Percentiles rank a stretch among this genome's conserved stretches.
Evolutionary conservation across 352 stramenopile genomes (phyloP).

Genomic region (Pythium guiyangense): DNA sequence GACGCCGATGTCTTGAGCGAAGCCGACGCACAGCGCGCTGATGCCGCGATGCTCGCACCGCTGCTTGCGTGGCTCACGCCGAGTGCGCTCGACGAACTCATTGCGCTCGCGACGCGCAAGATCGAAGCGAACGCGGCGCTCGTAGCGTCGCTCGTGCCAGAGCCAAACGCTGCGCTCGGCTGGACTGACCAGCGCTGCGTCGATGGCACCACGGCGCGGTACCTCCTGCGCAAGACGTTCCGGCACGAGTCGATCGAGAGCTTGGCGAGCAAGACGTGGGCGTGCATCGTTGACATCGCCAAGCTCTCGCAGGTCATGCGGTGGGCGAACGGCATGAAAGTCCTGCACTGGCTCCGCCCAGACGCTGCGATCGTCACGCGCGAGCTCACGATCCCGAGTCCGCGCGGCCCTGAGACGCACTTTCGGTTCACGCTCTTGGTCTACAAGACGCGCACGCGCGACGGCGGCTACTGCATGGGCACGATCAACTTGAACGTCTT

Average conservation of each 20-base stretch:
- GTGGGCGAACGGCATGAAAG: constrained; percentile 35
- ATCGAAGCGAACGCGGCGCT: constrained; percentile 23
- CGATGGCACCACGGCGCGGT: constrained; percentile 21
- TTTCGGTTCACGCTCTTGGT: constrained; percentile 25
- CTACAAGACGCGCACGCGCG: constrained; percentile 4
- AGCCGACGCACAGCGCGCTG: constrained; percentile 11
- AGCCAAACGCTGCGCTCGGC: constrained; percentile 26
- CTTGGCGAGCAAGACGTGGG: constrained; percentile 28
- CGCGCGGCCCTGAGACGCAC: constrained; percentile 9
- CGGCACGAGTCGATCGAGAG: constrained; percentile 10
- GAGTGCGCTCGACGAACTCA: constrained; percentile 5
- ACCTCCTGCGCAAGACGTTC: constrained; percentile 34
- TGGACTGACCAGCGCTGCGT: constrained; percentile 35
- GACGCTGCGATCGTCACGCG: constrained; percentile 19
- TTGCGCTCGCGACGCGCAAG: constrained; percentile 8
- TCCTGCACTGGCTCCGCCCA: constrained; percentile 26
- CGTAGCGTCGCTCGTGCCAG: constrained; percentile 18
- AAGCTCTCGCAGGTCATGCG: constrained; percentile 26
- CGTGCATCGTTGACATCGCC: constrained; percentile 15
- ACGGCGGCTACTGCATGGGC: constrained; percentile 16
- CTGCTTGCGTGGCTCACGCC: constrained; percentile 13
- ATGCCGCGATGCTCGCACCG: constrained; percentile 15
- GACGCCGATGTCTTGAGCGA: not conserved
- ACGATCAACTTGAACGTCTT: constrained; percentile 27
- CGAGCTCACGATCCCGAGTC: constrained; percentile 21